A percentile compares a stretch with the other conserved stretches of the same genome.
These are phyloP conservation scores for Torrubiellomyces zombiae DNA, from an alignment of 2,329 filamentous ascomycete species.

Conservation along the genomic window DNA sequence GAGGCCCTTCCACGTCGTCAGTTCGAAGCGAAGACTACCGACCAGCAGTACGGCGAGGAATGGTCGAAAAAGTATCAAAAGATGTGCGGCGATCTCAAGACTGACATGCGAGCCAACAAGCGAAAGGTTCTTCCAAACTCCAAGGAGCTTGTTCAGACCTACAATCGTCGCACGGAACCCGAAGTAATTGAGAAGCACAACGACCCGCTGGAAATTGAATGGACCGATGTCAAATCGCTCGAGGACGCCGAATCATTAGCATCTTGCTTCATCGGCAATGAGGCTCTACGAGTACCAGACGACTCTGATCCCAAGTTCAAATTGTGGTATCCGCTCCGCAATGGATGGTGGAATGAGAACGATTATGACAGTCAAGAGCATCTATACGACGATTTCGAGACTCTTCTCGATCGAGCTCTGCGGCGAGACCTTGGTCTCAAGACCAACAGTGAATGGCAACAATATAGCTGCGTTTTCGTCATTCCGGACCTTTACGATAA, in stretches of 20 bases:
- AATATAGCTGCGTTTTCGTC: constrained; percentile 93
- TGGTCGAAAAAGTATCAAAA: constrained; percentile 58
- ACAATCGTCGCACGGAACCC: constrained; percentile 68
- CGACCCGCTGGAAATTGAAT: constrained; percentile 83
- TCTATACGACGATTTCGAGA: constrained; percentile 73
- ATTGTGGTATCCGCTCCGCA: constrained; percentile 77
- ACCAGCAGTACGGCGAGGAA: constrained; percentile 81
- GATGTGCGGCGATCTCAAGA: constrained; percentile 74
- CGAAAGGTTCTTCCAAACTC: constrained; percentile 92
- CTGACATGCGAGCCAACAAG: constrained; percentile 85
- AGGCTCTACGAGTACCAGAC: constrained; percentile 76
- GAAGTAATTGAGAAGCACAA: constrained; percentile 90
- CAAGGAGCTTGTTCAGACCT: constrained; percentile 88
- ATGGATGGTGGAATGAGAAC: constrained; percentile 78
- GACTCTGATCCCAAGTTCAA: constrained; percentile 79
- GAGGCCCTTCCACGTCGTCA: constrained; percentile 61
- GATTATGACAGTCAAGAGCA: constrained; percentile 70
- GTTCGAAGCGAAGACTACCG: constrained; percentile 41
- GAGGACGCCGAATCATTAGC: constrained; percentile 45
- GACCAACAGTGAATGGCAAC: constrained; percentile 63
- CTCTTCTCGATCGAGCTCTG: constrained; percentile 73
- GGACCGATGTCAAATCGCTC: constrained; percentile 63
- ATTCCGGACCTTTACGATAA: constrained; percentile 97
- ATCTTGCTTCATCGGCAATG: constrained; percentile 61
- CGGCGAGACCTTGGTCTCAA: constrained; percentile 67